Conservation (phyloP, 495 filamentous ascomycete species). For the Jackrogersella minutella region DNA sequence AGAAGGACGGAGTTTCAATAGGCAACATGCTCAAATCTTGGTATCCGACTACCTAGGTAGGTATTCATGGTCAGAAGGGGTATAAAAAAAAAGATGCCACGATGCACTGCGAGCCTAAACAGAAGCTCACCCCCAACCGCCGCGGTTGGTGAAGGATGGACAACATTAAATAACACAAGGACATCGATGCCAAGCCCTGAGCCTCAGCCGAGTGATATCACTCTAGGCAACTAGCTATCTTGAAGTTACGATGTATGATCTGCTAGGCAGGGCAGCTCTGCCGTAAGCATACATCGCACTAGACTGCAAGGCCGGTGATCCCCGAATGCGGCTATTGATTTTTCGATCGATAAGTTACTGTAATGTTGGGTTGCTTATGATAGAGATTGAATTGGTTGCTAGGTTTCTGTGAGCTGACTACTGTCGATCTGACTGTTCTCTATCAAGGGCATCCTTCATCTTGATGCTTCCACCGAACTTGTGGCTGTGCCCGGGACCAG, state of each 20-base stretch:
- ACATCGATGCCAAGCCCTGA: neutral
- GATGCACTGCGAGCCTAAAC: too few species aligned
- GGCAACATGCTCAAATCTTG: too few species aligned
- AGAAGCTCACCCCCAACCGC: neutral
- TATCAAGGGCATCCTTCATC: neutral
- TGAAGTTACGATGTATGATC: too few species aligned
- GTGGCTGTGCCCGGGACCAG: neutral
- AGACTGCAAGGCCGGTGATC: constrained; percentile 8
- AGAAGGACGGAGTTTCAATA: too few species aligned
- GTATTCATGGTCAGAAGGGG: too few species aligned
- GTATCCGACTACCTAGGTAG: too few species aligned
- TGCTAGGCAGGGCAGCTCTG: neutral
- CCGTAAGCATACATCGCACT: neutral
- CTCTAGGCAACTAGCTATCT: neutral
- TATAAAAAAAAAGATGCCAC: neutral
- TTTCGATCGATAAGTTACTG: neutral
- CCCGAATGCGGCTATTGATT: constrained; percentile 2
- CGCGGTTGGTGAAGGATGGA: neutral
- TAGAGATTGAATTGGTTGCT: neutral
- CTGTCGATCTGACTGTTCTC: neutral
- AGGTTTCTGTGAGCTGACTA: neutral
- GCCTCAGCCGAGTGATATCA: neutral
- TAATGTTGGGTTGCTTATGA: neutral
- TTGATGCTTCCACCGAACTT: neutral
- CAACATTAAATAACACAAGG: neutral